These are phyloP conservation scores for Ustilago xerochloae DNA, from an alignment of 1,284 basidiomycete genomes.

Conservation along the genomic window DNA sequence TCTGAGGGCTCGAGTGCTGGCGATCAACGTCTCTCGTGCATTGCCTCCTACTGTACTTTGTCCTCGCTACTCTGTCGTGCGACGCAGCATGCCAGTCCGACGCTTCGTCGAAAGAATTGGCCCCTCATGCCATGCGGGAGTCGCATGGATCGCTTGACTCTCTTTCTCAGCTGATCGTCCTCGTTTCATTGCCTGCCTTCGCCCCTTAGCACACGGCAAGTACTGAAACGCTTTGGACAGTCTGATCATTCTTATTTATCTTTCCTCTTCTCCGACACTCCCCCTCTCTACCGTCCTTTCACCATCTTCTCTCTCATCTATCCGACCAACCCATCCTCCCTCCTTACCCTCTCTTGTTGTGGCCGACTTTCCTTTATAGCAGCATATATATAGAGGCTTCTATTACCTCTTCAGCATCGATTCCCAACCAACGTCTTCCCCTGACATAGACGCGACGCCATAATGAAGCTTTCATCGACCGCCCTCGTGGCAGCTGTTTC, in stretches of 20 bases:
- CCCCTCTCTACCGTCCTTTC: background rate
- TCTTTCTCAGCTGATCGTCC: background rate
- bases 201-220: background rate
- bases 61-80: no score
- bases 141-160: background rate
- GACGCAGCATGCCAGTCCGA: no score
- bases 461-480: conserved; percentile 44
- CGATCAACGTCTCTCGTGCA: no score
- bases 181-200: background rate
- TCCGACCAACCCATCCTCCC: background rate
- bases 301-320: background rate
- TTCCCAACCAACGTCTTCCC: background rate
- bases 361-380: background rate
- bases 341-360: background rate
- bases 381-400: background rate
- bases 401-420: background rate
- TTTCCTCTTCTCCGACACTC: conserved; percentile 6
- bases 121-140: background rate
- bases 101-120: background rate
- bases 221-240: no score
- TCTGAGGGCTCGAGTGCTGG: no score
- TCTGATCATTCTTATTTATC: conserved; percentile 3
- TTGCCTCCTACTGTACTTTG: no score
- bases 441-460: background rate
- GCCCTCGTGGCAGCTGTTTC: conserved; percentile 39